Conservation (phyloP, 768 basidiomycete species). For the Gelatoporia subvermispora region DNA sequence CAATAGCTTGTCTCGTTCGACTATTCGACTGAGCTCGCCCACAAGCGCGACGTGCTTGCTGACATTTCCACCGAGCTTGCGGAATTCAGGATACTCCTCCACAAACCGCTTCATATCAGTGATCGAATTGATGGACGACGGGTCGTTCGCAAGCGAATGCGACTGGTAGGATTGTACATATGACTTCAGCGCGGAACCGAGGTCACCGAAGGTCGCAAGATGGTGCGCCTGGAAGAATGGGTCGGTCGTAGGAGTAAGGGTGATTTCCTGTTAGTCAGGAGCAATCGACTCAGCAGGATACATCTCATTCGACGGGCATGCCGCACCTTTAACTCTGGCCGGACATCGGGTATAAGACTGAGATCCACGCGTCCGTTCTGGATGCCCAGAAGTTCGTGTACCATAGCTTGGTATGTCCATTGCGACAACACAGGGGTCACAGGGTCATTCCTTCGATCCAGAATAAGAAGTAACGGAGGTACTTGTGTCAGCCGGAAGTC, state of each 20-base stretch:
- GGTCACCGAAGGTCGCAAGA: conserved; percentile 92
- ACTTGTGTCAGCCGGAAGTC: conserved; percentile 90
- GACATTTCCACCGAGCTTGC: conserved; percentile 94
- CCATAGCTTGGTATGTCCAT: conserved; percentile 99
- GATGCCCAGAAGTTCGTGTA: conserved; percentile 91
- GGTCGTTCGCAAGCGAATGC: conserved; percentile 69
- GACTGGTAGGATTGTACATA: conserved; percentile 94
- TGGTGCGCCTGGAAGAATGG: conserved; percentile 90
- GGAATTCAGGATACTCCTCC: conserved; percentile 97
- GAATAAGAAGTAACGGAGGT: conserved; percentile 82
- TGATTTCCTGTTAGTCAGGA: conserved; percentile 70
- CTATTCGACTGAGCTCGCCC: conserved; percentile 89
- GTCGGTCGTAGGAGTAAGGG: conserved; percentile 85
- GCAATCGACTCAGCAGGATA: conserved; percentile 6
- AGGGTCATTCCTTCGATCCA: conserved; percentile 95
- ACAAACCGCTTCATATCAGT: conserved; percentile 96
- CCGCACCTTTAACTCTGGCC: conserved; percentile 78
- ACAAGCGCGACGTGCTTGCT: conserved; percentile 98
- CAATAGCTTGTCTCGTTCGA: conserved; percentile 79
- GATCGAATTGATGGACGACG: conserved; percentile 87
- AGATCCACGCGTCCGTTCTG: conserved; percentile 91
- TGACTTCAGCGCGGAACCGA: conserved; percentile 84
- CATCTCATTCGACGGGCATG: background rate
- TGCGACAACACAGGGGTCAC: conserved; percentile 94
- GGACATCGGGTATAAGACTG: conserved; percentile 77